phyloP scores from a whole-genome alignment of 352 stramenopile species.

The Globisporangium spinosum region DNA sequence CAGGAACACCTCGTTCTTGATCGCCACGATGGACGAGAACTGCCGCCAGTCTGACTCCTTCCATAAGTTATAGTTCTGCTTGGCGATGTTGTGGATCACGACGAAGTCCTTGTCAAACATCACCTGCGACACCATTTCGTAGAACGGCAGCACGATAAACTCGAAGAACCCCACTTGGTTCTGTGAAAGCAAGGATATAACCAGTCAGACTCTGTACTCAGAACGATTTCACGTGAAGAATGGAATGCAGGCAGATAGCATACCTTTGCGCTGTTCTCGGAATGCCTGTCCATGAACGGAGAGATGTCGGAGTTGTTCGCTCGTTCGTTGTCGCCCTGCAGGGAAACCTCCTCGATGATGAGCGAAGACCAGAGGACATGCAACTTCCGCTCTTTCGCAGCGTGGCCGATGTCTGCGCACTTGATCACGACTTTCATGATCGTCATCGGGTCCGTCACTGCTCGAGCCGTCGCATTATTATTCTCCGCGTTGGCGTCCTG shows the following conservation, averaged over 20 bases:
- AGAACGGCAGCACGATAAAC: slow-evolving; percentile 82
- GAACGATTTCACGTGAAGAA: too few species aligned
- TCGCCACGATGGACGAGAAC: slow-evolving; percentile 77
- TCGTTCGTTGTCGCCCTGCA: slow-evolving; percentile 93
- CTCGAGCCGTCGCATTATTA: slow-evolving; percentile 19
- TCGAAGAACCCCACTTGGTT: slow-evolving; percentile 87
- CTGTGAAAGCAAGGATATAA: slow-evolving; percentile 25
- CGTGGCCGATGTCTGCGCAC: slow-evolving; percentile 92
- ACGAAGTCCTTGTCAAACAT: slow-evolving; percentile 73
- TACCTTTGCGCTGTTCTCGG: slow-evolving; percentile 85
- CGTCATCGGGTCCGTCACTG: slow-evolving; percentile 76
- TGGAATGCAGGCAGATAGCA: background rate
- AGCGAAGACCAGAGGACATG: slow-evolving; percentile 90
- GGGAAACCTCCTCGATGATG: slow-evolving; percentile 94
- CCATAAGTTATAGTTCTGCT: slow-evolving; percentile 84
- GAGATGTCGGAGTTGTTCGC: slow-evolving; percentile 83
- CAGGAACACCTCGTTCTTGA: slow-evolving; percentile 78
- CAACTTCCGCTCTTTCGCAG: slow-evolving; percentile 78
- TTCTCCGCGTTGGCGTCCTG: slow-evolving; percentile 44
- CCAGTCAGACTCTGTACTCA: background rate
- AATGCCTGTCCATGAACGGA: slow-evolving; percentile 90
- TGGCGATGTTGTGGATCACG: slow-evolving; percentile 70
- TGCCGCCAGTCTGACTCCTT: slow-evolving; percentile 76
- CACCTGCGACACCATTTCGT: slow-evolving; percentile 72
- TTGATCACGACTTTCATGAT: slow-evolving; percentile 89